Evolutionary conservation across 306 rosid genomes (phyloP), one percentile per base, ranked within the genome.

Genomic region (Sechiopsis laciniata): DNA sequence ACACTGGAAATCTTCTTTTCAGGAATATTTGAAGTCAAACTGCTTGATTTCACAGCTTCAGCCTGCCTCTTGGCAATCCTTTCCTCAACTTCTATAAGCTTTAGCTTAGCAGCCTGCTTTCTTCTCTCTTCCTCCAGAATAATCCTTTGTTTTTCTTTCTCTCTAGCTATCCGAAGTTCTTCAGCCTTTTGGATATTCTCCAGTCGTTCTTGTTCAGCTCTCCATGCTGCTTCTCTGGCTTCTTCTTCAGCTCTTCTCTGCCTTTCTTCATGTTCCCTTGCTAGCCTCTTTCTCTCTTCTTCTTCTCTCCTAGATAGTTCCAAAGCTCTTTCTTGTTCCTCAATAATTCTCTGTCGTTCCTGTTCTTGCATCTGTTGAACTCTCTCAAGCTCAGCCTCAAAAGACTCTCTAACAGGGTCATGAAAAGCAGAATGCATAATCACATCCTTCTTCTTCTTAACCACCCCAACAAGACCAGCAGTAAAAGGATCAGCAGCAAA

Each of bases 371-470:
- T 78, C 84, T 85, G 91, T 86, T 94, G 98, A 85, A 94, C 98
- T 83, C 93, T 94, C 88, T 90, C 96, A 77, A 94, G 97, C 80
- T 94, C 98, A 17, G 98, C 98, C 90, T 94, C 98, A 76, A 94
- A 94, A 2, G 97, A 94, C 67, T 94, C 98, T 67, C 98, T 90
- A 48, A 82, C 96, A 66, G 97, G 94, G 83, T 94, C 98, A 79
- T 89, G 95, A 64, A 88, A 94, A 80, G 90, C 92, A 80, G 82
- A 84, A 79, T 90, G 96, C 75, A 80, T 88, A 57, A 78, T 64
- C 74, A 79, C 78, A 77, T 94, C 96, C 82, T 94, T 94, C 83
- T 94, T 94, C 83, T 87, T 90, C 88, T 87, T 94, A 35, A 90
- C 87, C 78, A 93, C 86, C 75, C 97, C 98, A 54, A 86, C 79